phyloP scores from a whole-genome alignment of 164 flowering plant species.

The Stephania cephalantha region DNA sequence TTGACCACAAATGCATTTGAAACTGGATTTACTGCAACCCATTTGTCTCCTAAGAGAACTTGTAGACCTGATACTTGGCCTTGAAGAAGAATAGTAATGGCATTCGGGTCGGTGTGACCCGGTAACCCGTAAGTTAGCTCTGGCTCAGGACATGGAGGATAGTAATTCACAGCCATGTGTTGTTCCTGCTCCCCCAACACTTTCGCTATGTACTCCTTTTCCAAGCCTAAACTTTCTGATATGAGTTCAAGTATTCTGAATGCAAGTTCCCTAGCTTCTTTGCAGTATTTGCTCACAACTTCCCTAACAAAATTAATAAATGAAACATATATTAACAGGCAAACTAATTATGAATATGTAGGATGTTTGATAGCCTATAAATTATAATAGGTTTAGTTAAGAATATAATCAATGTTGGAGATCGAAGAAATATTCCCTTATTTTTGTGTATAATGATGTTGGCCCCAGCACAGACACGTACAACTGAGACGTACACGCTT shows the following conservation, averaged over 20 bases:
- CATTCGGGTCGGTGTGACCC: slow-evolving; percentile 75
- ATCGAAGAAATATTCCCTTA: no score
- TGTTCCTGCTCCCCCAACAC: slow-evolving; percentile 74
- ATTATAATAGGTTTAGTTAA: no score
- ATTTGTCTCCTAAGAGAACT: slow-evolving; percentile 54
- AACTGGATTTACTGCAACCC: slow-evolving; percentile 66
- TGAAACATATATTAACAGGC: not conserved
- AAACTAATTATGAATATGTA: not conserved
- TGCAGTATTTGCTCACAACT: slow-evolving; percentile 40
- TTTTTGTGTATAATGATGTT: no score
- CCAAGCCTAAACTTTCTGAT: slow-evolving; percentile 74
- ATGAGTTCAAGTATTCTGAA: slow-evolving; percentile 45
- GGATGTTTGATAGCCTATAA: no score
- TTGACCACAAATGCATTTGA: slow-evolving; percentile 67
- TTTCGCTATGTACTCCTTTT: slow-evolving; percentile 39
- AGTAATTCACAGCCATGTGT: slow-evolving; percentile 80
- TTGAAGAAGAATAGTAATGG: slow-evolving; percentile 75
- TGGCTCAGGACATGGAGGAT: slow-evolving; percentile 81
- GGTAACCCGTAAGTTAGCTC: slow-evolving; percentile 79
- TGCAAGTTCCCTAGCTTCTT: slow-evolving; percentile 54
- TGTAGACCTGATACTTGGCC: slow-evolving; percentile 69
- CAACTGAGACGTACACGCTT: no score
- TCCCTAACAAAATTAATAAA: slow-evolving; percentile 9
- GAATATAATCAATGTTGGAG: no score
- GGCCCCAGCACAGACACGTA: no score